Percentiles rank a stretch among this genome's conserved stretches.
Evolutionary conservation across 2,329 filamentous ascomycete genomes (phyloP).

Genomic region (Ophiostoma pallidulum): DNA sequence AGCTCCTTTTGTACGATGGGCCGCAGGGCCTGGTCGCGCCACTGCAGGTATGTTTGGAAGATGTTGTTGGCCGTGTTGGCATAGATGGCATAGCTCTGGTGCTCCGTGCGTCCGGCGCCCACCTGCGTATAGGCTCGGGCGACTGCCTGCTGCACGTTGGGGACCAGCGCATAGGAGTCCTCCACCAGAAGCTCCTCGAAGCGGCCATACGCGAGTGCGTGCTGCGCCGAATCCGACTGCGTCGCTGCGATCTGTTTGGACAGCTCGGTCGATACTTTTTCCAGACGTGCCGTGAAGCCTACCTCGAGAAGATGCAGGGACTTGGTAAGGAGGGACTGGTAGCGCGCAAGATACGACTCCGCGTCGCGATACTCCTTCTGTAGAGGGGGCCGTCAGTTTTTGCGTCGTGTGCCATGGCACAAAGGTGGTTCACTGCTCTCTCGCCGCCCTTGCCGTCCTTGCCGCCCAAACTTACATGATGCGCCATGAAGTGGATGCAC

Average conservation of each 20-base stretch:
- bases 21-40: slow-evolving; percentile 44
- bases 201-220: slow-evolving; percentile 50
- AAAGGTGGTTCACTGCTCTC: no score
- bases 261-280: slow-evolving; percentile 46
- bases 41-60: slow-evolving; percentile 43
- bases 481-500: slow-evolving; percentile 86
- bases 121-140: slow-evolving; percentile 42
- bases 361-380: slow-evolving; percentile 79
- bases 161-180: slow-evolving; percentile 42
- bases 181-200: slow-evolving; percentile 50
- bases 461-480: slow-evolving; percentile 52
- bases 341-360: slow-evolving; percentile 77
- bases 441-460: background rate
- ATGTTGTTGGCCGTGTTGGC: slow-evolving; percentile 44
- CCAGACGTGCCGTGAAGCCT: slow-evolving; percentile 42
- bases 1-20: slow-evolving; percentile 44
- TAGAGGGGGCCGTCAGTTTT: background rate
- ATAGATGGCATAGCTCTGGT: slow-evolving; percentile 42
- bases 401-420: background rate
- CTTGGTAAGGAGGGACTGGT: slow-evolving; percentile 67
- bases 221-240: slow-evolving; percentile 49
- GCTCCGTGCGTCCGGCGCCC: slow-evolving; percentile 35
- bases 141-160: slow-evolving; percentile 45
- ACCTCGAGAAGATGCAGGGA: slow-evolving; percentile 53
- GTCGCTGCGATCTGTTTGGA: slow-evolving; percentile 44